Evolutionary conservation across 495 filamentous ascomycete species (phyloP), one percentile per base, ranked within the genome.

Genomic region (Hyaloscypha bicolor): DNA sequence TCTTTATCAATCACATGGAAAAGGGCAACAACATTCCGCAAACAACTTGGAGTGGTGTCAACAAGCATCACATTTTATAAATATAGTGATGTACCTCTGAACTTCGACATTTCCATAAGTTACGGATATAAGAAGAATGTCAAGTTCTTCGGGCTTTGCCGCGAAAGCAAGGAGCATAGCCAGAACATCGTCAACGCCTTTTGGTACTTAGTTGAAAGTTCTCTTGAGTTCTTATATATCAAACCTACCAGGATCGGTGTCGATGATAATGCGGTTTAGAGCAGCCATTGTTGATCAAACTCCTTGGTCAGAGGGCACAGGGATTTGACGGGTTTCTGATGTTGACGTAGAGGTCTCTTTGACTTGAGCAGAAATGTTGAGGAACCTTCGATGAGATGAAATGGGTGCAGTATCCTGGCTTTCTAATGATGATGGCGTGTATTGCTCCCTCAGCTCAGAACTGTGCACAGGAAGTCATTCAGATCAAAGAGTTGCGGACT

Each of bases 1-100:
- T 99, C 95, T 65, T 91, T 90, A 69, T 97, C 93, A 69, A 99
- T 86, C 69, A 94, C 89, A 72, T 97, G 90, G 80, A 98, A 98
- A 77, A 97, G 84, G 30, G 93, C 90, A 62, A 98, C 86, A 57
- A 91, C 88, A 81, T 99, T 99, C 21, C 90, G 88, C 52, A 97
- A 83, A 75, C 93, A 97, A 76, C 91, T 94, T 69, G 21, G 53
- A 63, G 51, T 48, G 22, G 12, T 29, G 62, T 74, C 42, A 74
- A 65, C 21, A 31, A 51, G 14, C n/a, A 56, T 37, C 30, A n/a
- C 55, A 29, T 9, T 33, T 29, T 4, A 4, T 16, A 48, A 12
- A 11, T 16, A 48, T 45, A 21, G 6, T 33, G 8, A 22, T 45
- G 71, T 76, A 90, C 90, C 85, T 91, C 67, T 92, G 85, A 22